Base-by-base conservation (phyloP, 2,329 filamentous ascomycete genomes). In the Pseudohalonectria lignicola region DNA sequence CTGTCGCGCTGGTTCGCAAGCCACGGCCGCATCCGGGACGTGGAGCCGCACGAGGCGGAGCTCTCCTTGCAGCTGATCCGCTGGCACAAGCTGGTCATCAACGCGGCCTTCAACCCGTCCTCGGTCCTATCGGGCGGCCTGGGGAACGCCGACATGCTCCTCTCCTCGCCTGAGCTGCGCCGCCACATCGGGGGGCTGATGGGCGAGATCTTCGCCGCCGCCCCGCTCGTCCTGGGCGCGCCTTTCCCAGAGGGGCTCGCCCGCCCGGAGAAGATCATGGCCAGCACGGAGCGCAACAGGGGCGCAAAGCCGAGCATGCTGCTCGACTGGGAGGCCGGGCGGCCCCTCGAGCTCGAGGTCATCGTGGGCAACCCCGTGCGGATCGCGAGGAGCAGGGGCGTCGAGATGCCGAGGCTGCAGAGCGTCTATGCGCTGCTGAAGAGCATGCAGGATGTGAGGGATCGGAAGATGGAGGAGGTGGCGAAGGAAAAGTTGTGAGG, bases 41-140 rank as follows among this genome's bases (percentile, higher is more conserved):
- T 78, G 5, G 72, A 78, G 43, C 62, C 44, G 17, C 35, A 70
- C 7, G 76, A 80, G 48, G 28, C 25, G 28, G 77, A 83, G 54
- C 61, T 76, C 23, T 79, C 76, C 42, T 62, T 86, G 33, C 82
- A 86, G 56, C 70, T 76, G 31, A 72, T 85, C 15, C 67, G 81
- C 18, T 86, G 81, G 81, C 80, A 85, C 56, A 86, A 86, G 56
- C 73, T 85, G 44, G 79, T 77, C 49, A 84, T 86, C 63, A 86
- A 86, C 55, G 77, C 79, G 0, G 74, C 77, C 37, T 82, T 85
- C 69, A 86, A 86, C 58, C 79, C 81, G 0, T 79, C 75, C 1
- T 76, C 79, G 2, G 79, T 85, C 7, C 66, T 86, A 1, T 74
- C 71, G 1, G 76, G 77, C 11, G 77, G 79, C 2, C 62, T 68